A percentile compares a stretch with the other conserved stretches of the same genome.
Conservation (phyloP, 768 basidiomycete species). For the Sarcomyxa edulis region DNA sequence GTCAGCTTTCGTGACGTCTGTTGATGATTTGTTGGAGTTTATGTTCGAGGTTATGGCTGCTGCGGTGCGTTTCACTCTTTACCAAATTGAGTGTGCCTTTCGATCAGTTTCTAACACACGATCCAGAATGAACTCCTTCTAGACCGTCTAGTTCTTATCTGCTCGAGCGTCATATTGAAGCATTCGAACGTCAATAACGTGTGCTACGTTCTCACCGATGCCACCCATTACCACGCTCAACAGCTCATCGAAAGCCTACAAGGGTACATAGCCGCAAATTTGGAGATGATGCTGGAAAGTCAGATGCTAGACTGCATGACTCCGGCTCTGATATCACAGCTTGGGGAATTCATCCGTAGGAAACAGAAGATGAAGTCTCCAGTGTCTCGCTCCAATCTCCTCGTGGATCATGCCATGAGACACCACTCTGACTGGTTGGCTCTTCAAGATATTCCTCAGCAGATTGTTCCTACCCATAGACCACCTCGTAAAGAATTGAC, state of each 20-base stretch:
- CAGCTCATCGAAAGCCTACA: constrained; percentile 68
- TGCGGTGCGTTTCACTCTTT: constrained; percentile 50
- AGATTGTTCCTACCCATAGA: constrained; percentile 34
- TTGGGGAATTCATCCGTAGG: constrained; percentile 50
- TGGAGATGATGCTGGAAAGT: constrained; percentile 83
- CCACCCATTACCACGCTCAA: constrained; percentile 68
- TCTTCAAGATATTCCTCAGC: constrained; percentile 59
- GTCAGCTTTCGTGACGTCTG: constrained; percentile 53
- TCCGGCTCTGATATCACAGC: constrained; percentile 55
- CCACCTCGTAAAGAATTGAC: constrained; percentile 10
- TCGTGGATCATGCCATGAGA: constrained; percentile 51
- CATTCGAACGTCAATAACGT: constrained; percentile 71
- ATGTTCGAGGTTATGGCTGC: constrained; percentile 83
- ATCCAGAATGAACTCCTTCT: constrained; percentile 80
- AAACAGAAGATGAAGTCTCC: constrained; percentile 67
- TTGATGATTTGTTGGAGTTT: constrained; percentile 80
- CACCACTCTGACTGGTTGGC: constrained; percentile 70
- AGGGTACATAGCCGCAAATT: constrained; percentile 73
- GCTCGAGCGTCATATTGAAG: constrained; percentile 69
- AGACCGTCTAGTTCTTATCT: constrained; percentile 79
- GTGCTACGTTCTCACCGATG: constrained; percentile 76
- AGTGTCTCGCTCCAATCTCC: constrained; percentile 49
- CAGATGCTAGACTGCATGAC: constrained; percentile 76
- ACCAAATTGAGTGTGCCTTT: not conserved
- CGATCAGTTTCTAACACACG: constrained; percentile 1